A percentile compares a stretch with the other conserved stretches of the same genome.
Evolutionary conservation across 768 basidiomycete species (phyloP).

Genomic region (Suillus placidus): DNA sequence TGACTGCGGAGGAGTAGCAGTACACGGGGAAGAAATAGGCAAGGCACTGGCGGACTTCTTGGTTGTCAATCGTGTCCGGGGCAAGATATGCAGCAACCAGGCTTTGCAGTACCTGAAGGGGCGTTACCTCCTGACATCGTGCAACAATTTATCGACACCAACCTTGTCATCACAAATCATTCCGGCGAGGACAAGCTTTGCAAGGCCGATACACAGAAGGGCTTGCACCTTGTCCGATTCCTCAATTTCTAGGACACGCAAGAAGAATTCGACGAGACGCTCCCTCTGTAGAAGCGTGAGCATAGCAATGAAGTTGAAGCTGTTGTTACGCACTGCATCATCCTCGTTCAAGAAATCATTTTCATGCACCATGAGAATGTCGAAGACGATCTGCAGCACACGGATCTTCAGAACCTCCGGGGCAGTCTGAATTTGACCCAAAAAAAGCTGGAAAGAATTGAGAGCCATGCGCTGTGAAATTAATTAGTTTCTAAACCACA

Average conservation of each 20-base stretch:
- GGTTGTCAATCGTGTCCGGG: conserved; percentile 78
- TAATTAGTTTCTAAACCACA: not conserved
- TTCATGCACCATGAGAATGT: conserved; percentile 85
- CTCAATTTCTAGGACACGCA: conserved; percentile 53
- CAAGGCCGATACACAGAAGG: conserved; percentile 72
- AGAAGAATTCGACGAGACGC: conserved; percentile 68
- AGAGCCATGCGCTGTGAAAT: conserved; percentile 32
- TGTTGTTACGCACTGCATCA: conserved; percentile 31
- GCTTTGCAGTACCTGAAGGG: conserved; percentile 46
- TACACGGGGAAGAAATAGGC: conserved; percentile 86
- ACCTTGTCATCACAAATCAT: conserved; percentile 76
- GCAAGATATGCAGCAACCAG: conserved; percentile 71
- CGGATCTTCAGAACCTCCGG: conserved; percentile 67
- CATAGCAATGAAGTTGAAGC: not conserved
- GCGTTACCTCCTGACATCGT: not conserved
- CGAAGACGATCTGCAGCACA: conserved; percentile 82
- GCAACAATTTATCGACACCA: conserved; percentile 23
- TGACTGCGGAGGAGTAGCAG: conserved; percentile 74
- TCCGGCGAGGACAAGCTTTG: conserved; percentile 84
- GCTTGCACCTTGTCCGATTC: conserved; percentile 70
- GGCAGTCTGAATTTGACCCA: conserved; percentile 67
- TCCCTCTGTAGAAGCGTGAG: conserved; percentile 39
- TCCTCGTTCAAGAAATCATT: conserved; percentile 56
- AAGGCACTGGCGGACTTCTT: conserved; percentile 82
- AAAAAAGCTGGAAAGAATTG: conserved; percentile 78